Conservation (phyloP, 176 grass and related monocot species). For the Coix lacrymajobi region DNA sequence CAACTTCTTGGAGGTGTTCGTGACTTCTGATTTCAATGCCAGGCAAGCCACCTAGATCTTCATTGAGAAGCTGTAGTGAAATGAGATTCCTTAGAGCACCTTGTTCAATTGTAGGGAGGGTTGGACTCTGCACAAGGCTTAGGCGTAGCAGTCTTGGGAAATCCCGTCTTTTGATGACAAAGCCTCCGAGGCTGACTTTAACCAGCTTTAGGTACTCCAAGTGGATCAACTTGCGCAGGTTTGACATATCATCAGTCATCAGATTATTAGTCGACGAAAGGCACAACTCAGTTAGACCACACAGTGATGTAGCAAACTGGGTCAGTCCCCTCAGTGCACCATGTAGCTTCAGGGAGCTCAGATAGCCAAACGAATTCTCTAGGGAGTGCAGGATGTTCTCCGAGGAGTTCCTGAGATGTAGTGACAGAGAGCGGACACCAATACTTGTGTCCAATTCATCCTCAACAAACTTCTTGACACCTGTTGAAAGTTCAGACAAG, state of each 20-base stretch:
- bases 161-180: background rate
- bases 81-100: background rate
- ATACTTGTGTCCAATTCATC: too few relatives aligned
- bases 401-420: background rate
- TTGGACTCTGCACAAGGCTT: background rate
- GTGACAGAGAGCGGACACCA: background rate
- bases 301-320: background rate
- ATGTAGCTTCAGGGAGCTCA: constrained; percentile 4
- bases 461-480: background rate
- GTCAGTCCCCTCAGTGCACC: background rate
- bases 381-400: background rate
- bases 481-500: background rate
- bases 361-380: background rate
- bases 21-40: background rate
- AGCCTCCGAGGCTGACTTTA: background rate
- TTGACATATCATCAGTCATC: background rate
- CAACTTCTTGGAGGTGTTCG: background rate
- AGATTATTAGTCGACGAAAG: background rate
- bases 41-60: background rate
- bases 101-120: background rate
- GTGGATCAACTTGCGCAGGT: background rate
- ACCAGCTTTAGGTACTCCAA: background rate
- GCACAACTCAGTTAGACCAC: background rate
- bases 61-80: background rate
- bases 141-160: background rate